phyloP scores from a whole-genome alignment of 257 asterid genomes.

The Paraleonurus japonicus region DNA sequence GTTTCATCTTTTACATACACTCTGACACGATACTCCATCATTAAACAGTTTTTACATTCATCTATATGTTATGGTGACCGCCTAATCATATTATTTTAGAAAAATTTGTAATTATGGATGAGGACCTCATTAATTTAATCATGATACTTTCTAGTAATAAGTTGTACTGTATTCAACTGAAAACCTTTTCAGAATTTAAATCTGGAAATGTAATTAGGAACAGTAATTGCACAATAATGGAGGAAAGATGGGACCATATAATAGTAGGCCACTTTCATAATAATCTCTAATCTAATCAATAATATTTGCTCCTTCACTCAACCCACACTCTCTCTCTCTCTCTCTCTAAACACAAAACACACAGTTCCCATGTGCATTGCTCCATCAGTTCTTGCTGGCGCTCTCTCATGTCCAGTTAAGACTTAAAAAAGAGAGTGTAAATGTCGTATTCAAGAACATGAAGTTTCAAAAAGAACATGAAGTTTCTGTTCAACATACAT shows the following conservation, averaged over 20 bases:
- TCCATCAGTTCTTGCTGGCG: slow-evolving; percentile 72
- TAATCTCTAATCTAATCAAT: slow-evolving; percentile 11
- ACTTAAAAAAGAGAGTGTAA: slow-evolving; percentile 25
- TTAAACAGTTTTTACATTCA: too few species aligned
- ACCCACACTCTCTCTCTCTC: neutral
- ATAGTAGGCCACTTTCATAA: slow-evolving; percentile 21
- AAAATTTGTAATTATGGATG: too few species aligned
- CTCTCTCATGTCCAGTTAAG: slow-evolving; percentile 62
- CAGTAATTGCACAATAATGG: slow-evolving; percentile 37
- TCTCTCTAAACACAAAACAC: neutral
- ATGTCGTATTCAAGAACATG: slow-evolving; percentile 47
- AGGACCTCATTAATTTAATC: neutral
- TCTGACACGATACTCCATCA: too few species aligned
- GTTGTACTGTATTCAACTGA: too few species aligned
- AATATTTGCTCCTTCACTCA: slow-evolving; percentile 27
- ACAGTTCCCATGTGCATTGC: slow-evolving; percentile 65
- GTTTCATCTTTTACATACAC: too few species aligned
- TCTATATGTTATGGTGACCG: too few species aligned
- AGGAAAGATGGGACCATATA: slow-evolving; percentile 30
- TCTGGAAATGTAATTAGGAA: neutral
- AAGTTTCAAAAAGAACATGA: slow-evolving; percentile 30
- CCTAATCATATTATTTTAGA: too few species aligned
- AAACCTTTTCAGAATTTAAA: too few species aligned
- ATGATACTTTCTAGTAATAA: too few species aligned
- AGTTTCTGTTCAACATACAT: slow-evolving; percentile 23